These are phyloP conservation scores for Sicyos baderoa DNA, from an alignment of 306 rosid species.

Conservation along the genomic window DNA sequence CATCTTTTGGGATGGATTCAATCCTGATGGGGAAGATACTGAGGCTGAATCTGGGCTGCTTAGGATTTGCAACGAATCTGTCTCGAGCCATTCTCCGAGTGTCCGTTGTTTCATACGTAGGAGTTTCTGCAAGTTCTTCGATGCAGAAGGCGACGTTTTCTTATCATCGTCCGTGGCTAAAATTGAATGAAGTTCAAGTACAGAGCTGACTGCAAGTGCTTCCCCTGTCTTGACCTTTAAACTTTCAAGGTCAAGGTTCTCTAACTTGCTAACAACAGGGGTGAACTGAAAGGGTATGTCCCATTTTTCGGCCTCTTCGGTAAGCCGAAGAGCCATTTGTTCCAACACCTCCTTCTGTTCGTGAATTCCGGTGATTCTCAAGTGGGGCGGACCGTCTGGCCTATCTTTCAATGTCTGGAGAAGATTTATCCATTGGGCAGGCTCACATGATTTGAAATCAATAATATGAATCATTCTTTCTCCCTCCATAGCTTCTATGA, in stretches of 20 bases:
- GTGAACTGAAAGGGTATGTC: slow-evolving; percentile 70
- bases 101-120: slow-evolving; percentile 45
- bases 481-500: slow-evolving; percentile 67
- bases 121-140: slow-evolving; percentile 39
- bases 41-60: slow-evolving; percentile 50
- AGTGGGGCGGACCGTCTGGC: slow-evolving; percentile 65
- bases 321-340: slow-evolving; percentile 49
- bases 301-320: slow-evolving; percentile 56
- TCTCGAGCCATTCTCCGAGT: slow-evolving; percentile 59
- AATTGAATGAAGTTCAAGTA: slow-evolving; percentile 67
- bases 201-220: slow-evolving; percentile 69
- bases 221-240: slow-evolving; percentile 78
- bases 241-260: slow-evolving; percentile 56
- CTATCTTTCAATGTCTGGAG: slow-evolving; percentile 44
- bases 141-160: slow-evolving; percentile 41
- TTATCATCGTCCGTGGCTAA: slow-evolving; percentile 65
- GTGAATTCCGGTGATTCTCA: slow-evolving; percentile 78
- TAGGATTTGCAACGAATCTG: slow-evolving; percentile 41
- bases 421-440: slow-evolving; percentile 70
- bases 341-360: slow-evolving; percentile 58
- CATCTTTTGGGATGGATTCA: slow-evolving; percentile 65
- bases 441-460: slow-evolving; percentile 70
- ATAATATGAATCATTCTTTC: slow-evolving; percentile 67
- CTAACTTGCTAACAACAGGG: slow-evolving; percentile 55
- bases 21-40: slow-evolving; percentile 48